Percentiles rank a stretch among this genome's conserved stretches.
phyloP scores from a whole-genome alignment of 106 monocot genomes.

The Dactylorhiza incarnata region DNA sequence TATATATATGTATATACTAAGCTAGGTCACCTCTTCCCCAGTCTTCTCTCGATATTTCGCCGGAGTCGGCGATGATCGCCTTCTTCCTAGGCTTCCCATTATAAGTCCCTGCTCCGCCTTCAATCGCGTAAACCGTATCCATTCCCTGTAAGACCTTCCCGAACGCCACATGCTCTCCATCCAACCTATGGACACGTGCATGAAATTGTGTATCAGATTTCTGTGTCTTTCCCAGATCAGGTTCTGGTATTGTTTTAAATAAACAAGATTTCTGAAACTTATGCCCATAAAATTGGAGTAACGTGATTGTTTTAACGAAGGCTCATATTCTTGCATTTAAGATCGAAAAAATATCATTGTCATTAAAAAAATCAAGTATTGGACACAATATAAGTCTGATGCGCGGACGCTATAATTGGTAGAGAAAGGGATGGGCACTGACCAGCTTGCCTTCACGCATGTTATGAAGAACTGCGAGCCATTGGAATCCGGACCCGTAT shows the following conservation, averaged over 20 bases:
- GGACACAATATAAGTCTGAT: too few species aligned
- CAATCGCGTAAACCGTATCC: conserved; percentile 86
- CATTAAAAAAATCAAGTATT: too few species aligned
- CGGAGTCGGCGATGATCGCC: conserved; percentile 70
- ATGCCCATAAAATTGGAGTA: too few species aligned
- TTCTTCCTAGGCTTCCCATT: conserved; percentile 88
- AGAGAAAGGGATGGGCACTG: background rate
- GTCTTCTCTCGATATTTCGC: conserved; percentile 58
- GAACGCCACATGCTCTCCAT: conserved; percentile 86
- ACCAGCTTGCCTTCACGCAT: conserved; percentile 89
- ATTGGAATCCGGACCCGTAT: conserved; percentile 73
- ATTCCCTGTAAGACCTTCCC: conserved; percentile 85
- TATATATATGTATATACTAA: background rate
- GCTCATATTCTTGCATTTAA: too few species aligned
- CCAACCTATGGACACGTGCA: conserved; percentile 40
- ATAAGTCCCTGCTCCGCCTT: conserved; percentile 88
- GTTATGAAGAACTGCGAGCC: conserved; percentile 98
- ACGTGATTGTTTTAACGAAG: too few species aligned
- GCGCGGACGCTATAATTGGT: background rate
- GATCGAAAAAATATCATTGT: too few species aligned
- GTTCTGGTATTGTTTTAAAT: background rate
- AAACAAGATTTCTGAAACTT: too few species aligned
- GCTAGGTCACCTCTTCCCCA: conserved; percentile 36
- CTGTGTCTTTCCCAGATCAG: background rate
- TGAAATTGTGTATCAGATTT: background rate